Base-by-base conservation (phyloP, 768 basidiomycete genomes). In the Paxillus ammoniavirescens region DNA sequence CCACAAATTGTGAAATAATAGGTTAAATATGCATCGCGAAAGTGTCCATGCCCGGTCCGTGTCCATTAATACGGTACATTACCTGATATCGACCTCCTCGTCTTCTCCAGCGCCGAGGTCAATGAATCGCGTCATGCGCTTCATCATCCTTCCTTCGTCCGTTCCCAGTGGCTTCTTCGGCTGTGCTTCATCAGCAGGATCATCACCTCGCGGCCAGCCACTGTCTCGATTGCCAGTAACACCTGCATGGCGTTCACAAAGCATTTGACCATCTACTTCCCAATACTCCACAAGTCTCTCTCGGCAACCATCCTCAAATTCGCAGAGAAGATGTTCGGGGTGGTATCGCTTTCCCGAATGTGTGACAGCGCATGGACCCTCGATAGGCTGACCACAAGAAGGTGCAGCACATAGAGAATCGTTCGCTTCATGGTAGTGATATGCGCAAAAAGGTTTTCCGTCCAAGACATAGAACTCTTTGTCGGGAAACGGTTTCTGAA, bases 341-440 rank as follows among this genome's bases (percentile, higher is more conserved):
- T 96, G 94, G 72, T 87, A 96, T 30, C 88, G 80, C 62, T 83
- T 84, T 9, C 89, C 88, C 10, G 82, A 73, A 59, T 94, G 86
- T 15, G 90, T 91, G 17, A 95, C 83, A 10, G 94, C 91, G 67
- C 93, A 97, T 2, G 93, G 86, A 1, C 94, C 94, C 72, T 98
- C 94, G 58, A 98, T 93, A 5, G 94, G 94, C 67, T 87, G 82
- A 3, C 89, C 86, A 68, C 94, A 98, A 15, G 75, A 75, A 12
- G 81, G 67, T 3, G 90, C 83, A 9, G 91, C 83, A 61, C 94
- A 98, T 1, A 98, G 77, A 10, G 93, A 94, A 60, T 88, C 80
- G 71, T 96, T 96, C 43, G 85, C 85, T 71, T 93, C 89, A 71
- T 95, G 93, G 67, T 97, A 97, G 69, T 95, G 93, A 65, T 90